These are phyloP conservation scores for Psidium guajava DNA, from an alignment of 345 rosid genomes.

Conservation along the genomic window DNA sequence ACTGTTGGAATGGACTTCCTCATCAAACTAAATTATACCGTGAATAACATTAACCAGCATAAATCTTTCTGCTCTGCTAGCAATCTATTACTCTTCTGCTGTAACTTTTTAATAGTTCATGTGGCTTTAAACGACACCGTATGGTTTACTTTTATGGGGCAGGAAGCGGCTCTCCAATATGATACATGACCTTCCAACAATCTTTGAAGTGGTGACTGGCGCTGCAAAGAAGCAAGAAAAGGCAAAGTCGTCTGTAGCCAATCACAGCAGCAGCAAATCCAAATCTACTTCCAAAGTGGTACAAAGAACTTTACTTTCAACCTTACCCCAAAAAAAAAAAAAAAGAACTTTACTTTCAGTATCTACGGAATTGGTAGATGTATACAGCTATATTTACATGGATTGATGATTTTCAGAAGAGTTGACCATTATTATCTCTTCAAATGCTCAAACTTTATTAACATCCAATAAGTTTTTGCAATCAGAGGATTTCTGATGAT, in stretches of 20 bases:
- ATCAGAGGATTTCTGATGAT: background rate
- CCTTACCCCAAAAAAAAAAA: too few species aligned
- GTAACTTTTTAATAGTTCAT: background rate
- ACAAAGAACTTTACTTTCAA: background rate
- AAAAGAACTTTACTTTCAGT: background rate
- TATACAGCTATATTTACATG: background rate
- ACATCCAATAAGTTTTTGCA: background rate
- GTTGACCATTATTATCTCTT: background rate
- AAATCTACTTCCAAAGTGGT: slow-evolving; percentile 33
- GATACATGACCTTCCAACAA: slow-evolving; percentile 60
- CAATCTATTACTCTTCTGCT: background rate
- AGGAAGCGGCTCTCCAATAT: slow-evolving; percentile 58
- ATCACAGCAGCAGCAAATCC: slow-evolving; percentile 41
- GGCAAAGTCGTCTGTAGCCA: slow-evolving; percentile 44
- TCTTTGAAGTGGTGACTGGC: slow-evolving; percentile 60
- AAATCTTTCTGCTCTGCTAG: background rate
- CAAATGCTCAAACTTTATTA: background rate
- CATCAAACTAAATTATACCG: background rate
- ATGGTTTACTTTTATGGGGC: slow-evolving; percentile 9
- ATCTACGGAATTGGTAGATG: background rate
- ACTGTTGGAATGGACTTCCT: background rate
- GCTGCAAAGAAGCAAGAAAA: slow-evolving; percentile 31
- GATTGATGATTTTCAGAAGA: background rate
- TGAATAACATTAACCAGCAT: background rate
- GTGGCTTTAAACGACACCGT: background rate